A percentile compares a stretch with the other conserved stretches of the same genome.
Evolutionary conservation across 106 monocot genomes (phyloP).

Genomic region (Triglochin maritima): DNA sequence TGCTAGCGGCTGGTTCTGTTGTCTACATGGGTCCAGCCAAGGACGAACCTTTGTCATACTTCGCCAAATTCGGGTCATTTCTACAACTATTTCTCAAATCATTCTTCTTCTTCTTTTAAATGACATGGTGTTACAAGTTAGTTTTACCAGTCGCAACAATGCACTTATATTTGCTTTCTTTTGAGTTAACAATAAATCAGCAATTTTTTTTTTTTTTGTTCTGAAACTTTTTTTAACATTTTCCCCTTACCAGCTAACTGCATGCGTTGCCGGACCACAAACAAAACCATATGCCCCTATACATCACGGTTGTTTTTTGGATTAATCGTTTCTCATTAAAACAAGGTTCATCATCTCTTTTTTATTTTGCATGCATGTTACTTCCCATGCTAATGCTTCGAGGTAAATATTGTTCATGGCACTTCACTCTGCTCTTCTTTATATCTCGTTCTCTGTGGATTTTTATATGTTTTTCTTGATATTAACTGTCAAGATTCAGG

Average conservation of each 20-base stretch:
- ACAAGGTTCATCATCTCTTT: no score
- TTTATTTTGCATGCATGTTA: no score
- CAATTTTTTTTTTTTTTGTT: background rate
- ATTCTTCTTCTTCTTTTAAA: background rate
- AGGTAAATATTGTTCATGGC: no score
- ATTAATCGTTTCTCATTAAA: no score
- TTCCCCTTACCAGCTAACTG: no score
- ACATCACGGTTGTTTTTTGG: no score
- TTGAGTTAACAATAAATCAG: background rate
- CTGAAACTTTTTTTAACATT: background rate
- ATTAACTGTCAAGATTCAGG: slow-evolving; percentile 21
- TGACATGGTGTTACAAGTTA: background rate
- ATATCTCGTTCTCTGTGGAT: no score
- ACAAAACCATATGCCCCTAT: no score
- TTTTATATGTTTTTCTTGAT: background rate
- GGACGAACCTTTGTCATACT: slow-evolving; percentile 72
- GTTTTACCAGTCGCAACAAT: background rate
- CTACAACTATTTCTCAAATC: background rate
- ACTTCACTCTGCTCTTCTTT: no score
- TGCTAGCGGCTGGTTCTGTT: slow-evolving; percentile 78
- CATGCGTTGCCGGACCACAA: no score
- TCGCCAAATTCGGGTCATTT: slow-evolving; percentile 67
- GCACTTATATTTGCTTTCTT: background rate
- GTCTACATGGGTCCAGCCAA: slow-evolving; percentile 87
- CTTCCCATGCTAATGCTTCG: no score